phyloP scores from a whole-genome alignment of 179 eudicot genomes.

The Carnegiea gigantea region DNA sequence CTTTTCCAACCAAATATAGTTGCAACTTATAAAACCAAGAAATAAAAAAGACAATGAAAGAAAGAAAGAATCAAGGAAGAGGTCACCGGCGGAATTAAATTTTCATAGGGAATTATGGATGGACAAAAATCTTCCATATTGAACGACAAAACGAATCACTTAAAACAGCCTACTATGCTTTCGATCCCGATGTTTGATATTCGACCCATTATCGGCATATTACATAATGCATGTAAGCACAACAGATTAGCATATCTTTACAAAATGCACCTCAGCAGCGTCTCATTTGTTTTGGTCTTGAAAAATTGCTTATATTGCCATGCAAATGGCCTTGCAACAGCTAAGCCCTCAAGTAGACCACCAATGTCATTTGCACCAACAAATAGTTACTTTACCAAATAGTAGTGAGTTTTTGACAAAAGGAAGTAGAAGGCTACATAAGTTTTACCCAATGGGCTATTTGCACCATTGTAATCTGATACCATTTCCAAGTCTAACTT shows the following conservation, averaged over 20 bases:
- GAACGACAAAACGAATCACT: neutral
- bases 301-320: neutral
- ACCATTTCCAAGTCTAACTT: conserved; percentile 1
- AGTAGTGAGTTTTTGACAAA: neutral
- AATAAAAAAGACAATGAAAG: neutral
- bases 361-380: neutral
- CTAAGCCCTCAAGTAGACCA: neutral
- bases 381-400: neutral
- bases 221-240: neutral
- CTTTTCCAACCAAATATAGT: neutral
- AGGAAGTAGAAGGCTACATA: neutral
- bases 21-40: neutral
- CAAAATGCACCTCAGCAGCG: neutral
- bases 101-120: neutral
- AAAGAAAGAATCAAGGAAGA: neutral
- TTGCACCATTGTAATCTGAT: neutral
- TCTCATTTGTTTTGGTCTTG: neutral
- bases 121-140: neutral
- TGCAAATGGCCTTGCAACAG: neutral
- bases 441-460: neutral
- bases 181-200: neutral
- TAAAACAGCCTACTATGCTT: neutral
- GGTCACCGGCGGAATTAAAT: neutral
- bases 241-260: neutral
- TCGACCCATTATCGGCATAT: neutral